A percentile compares a stretch with the other conserved stretches of the same genome.
These are phyloP conservation scores for Trichomonas vaginalis DNA, from an alignment of 208 protist genomes.

Conservation along the genomic window DNA sequence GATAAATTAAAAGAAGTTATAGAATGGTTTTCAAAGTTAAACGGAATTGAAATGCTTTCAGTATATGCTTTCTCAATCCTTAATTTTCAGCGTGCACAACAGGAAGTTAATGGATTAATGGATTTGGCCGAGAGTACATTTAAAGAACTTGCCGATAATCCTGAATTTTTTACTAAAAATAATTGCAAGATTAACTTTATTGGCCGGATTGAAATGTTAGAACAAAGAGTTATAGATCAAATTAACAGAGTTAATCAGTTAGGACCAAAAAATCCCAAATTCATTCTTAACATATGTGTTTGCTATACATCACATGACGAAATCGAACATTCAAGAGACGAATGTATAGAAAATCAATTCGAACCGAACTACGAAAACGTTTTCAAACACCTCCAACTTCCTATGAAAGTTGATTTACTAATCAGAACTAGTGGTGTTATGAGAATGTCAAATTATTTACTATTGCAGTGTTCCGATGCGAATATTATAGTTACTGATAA, in stretches of 20 bases:
- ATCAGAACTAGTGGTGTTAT: not conserved
- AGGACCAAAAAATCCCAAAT: not conserved
- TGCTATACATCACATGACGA: conserved; percentile 9
- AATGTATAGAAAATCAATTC: not conserved
- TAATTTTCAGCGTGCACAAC: not conserved
- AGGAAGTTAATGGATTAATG: not conserved
- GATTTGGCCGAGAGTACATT: not conserved
- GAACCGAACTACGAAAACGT: not conserved
- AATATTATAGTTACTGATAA: not conserved
- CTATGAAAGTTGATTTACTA: not conserved
- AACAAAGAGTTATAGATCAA: not conserved
- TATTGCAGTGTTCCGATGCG: not conserved
- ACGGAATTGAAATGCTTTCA: not conserved
- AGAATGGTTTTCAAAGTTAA: not conserved
- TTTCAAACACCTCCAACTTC: not conserved
- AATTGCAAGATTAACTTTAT: not conserved
- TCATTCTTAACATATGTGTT: not conserved
- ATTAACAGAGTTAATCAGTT: not conserved
- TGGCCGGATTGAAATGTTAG: not conserved
- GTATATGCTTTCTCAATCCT: not conserved
- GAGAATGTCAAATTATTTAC: conserved; percentile 8
- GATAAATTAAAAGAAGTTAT: conserved; percentile 5
- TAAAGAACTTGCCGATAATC: not conserved
- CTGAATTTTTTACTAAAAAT: not conserved
- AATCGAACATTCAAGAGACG: not conserved